Base-by-base conservation (phyloP, 1,139 yeast species). In the Yamadazyma songkhlaensis region DNA sequence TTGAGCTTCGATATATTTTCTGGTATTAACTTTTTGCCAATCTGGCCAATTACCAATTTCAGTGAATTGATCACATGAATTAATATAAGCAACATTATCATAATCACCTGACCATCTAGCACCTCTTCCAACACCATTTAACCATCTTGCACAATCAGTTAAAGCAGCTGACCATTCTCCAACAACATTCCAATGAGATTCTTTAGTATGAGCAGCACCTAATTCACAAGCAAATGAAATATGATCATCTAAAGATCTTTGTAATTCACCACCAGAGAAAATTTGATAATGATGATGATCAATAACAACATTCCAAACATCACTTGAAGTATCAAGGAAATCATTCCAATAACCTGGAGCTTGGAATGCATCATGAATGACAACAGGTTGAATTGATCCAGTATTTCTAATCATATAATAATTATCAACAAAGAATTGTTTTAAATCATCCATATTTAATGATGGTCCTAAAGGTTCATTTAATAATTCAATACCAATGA, bases 91-190 rank as follows among this genome's bases (percentile, higher is more conserved):
- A 23, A 77, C 62, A 42, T 61, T 57, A 42, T 67, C 76, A 48
- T 62, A 84, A 35, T 83, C 67, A 20, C 88, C 95, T 36, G 86
- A 89, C 64, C 75, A 89, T 53, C 97, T 79, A 20, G 97, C 82
- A 36, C 96, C 96, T 39, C 81, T 70, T 33, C 88, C 87, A 29
- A 87, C 95, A 51, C 97, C 97, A 53, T 92, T 92, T 44, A 92
- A 68, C 96, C 96, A 86, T 43, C 72, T 72, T 15, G 95, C 81
- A 69, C 98, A 92, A 63, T 92, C 97, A 9, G 96, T 88, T 49
- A 90, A 70, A 1, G 97, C 97, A 13, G 94, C 97, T 23, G 94
- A 75, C 84, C 92, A 92, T 68, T 92, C 98, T 43, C 97, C 97
- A 40, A 79, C 73, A 24, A 90, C 76, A 40, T 78, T 76, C 87